A percentile compares a stretch with the other conserved stretches of the same genome.
Conservation (phyloP, 495 filamentous ascomycete species). For the Tuber microsphaerosporum region DNA sequence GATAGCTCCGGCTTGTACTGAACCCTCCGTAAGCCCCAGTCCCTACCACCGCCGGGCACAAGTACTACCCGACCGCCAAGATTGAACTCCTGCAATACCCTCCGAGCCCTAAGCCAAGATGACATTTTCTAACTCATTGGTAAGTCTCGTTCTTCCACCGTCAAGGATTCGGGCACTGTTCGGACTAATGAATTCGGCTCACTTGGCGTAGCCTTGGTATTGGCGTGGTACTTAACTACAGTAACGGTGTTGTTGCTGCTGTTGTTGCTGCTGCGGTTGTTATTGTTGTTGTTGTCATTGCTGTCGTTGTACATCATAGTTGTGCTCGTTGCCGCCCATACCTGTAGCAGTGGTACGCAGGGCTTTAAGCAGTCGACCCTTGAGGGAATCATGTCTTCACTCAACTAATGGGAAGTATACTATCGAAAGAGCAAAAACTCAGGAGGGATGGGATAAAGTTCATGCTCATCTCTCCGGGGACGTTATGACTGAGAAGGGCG, state of each 20-base stretch:
- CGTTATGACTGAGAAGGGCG: background rate
- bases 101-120: constrained; percentile 12
- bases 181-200: background rate
- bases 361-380: background rate
- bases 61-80: constrained; percentile 54
- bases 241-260: background rate
- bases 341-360: background rate
- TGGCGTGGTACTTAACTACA: background rate
- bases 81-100: constrained; percentile 47
- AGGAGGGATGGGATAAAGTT: background rate
- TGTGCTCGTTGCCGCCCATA: background rate
- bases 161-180: constrained; percentile 1
- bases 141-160: constrained; percentile 5
- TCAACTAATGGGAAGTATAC: background rate
- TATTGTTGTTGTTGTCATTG: background rate
- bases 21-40: constrained; percentile 59
- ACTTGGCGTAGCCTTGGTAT: background rate
- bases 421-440: background rate
- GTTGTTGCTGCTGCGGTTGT: background rate
- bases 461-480: background rate
- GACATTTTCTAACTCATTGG: constrained; percentile 10
- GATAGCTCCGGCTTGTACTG: constrained; percentile 61
- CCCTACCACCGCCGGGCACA: constrained; percentile 59
- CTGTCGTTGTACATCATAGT: background rate
- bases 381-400: background rate